phyloP scores from a whole-genome alignment of 257 asterid genomes.

The Scutellaria minor region DNA sequence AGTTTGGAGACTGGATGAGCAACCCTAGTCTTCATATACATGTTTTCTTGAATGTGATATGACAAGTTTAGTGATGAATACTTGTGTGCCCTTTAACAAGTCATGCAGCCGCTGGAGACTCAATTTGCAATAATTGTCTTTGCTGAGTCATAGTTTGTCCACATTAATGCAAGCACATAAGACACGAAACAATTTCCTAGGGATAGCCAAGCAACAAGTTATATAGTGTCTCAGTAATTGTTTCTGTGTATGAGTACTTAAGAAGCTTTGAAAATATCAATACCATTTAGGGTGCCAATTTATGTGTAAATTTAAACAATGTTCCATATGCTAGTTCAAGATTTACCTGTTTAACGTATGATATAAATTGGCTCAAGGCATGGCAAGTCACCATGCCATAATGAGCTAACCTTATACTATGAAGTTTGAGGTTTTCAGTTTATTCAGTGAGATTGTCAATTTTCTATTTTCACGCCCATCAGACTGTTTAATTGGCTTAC shows the following conservation, averaged over 20 bases:
- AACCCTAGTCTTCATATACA: background rate
- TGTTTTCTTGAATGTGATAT: constrained; percentile 12
- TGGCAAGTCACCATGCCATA: background rate
- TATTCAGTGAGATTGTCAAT: background rate
- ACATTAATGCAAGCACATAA: constrained; percentile 3
- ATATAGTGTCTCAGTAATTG: background rate
- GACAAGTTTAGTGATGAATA: constrained; percentile 5
- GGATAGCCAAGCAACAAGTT: background rate
- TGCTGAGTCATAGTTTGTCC: background rate
- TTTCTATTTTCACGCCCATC: background rate
- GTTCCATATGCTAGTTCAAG: background rate
- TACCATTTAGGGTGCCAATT: background rate
- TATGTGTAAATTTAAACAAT: background rate
- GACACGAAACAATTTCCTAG: background rate
- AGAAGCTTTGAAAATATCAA: background rate
- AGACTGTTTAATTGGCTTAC: background rate
- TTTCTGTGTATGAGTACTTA: constrained; percentile 20
- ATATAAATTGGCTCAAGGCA: no score
- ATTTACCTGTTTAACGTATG: background rate
- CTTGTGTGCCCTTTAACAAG: background rate
- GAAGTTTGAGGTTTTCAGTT: background rate
- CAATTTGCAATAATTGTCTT: background rate
- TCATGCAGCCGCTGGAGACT: background rate
- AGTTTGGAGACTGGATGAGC: constrained; percentile 1
- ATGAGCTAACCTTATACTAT: background rate